phyloP scores from a whole-genome alignment of 768 basidiomycete genomes.

The Tricholoma terreum region DNA sequence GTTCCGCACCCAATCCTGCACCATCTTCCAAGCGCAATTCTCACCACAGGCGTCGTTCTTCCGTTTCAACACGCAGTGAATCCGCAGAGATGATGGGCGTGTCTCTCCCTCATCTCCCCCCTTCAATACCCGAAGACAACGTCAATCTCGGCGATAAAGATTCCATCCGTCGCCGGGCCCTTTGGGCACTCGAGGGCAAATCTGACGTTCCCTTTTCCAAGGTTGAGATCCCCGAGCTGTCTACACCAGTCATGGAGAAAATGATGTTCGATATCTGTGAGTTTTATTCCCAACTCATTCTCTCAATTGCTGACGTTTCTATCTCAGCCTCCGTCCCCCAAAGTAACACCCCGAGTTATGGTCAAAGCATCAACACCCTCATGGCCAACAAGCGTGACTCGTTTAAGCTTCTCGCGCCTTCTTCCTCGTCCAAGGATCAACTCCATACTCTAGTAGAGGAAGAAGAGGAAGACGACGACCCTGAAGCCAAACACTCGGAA shows the following conservation, averaged over 20 bases:
- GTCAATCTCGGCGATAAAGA: slow-evolving; percentile 70
- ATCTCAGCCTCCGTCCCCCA: slow-evolving; percentile 56
- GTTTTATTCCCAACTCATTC: slow-evolving; percentile 27
- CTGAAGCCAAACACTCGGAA: slow-evolving; percentile 18
- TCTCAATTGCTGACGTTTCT: slow-evolving; percentile 8
- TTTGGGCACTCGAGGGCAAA: slow-evolving; percentile 87
- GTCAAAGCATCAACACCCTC: slow-evolving; percentile 37
- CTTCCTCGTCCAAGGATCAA: slow-evolving; percentile 70
- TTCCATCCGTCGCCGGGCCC: slow-evolving; percentile 76
- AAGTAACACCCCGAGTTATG: slow-evolving; percentile 40
- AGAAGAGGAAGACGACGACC: slow-evolving; percentile 77
- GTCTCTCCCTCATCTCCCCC: slow-evolving; percentile 61
- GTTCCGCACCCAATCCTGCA: slow-evolving; percentile 19
- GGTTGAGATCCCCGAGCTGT: slow-evolving; percentile 82
- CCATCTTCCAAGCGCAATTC: slow-evolving; percentile 63
- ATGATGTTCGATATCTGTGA: slow-evolving; percentile 64
- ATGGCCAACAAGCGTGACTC: slow-evolving; percentile 74
- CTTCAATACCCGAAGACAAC: slow-evolving; percentile 61
- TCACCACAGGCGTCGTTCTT: slow-evolving; percentile 81
- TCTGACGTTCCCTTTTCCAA: slow-evolving; percentile 65
- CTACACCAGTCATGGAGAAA: slow-evolving; percentile 54
- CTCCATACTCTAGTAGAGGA: slow-evolving; percentile 80
- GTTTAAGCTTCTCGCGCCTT: slow-evolving; percentile 62
- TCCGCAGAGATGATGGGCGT: slow-evolving; percentile 91
- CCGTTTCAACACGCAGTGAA: slow-evolving; percentile 86